A percentile compares a stretch with the other conserved stretches of the same genome.
phyloP scores from a whole-genome alignment of 441 rosid genomes.

The Syzygium malaccense region DNA sequence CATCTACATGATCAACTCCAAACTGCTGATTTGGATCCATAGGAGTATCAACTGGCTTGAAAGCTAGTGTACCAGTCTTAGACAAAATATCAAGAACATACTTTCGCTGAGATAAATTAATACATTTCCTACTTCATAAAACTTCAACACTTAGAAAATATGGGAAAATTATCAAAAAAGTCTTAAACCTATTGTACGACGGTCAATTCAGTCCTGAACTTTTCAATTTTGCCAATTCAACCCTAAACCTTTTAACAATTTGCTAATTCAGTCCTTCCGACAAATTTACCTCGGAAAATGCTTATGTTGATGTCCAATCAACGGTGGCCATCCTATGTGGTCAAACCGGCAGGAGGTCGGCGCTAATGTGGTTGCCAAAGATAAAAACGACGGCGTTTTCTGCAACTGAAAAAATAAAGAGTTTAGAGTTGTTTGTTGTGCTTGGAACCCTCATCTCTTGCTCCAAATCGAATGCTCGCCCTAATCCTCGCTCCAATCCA shows the following conservation, averaged over 20 bases:
- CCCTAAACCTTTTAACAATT: background rate
- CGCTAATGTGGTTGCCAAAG: fast-evolving
- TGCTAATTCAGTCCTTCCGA: fast-evolving
- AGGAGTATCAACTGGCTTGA: no score
- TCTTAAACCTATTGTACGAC: no score
- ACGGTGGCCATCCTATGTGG: fast-evolving
- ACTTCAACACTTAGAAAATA: no score
- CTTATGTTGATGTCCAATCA: fast-evolving
- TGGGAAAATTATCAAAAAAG: no score
- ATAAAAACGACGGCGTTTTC: background rate
- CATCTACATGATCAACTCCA: background rate
- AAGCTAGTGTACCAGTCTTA: background rate
- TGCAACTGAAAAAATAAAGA: background rate
- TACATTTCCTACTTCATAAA: no score
- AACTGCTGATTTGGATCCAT: background rate
- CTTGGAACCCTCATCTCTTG: no score
- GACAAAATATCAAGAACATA: no score
- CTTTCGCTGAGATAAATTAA: no score
- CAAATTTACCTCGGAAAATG: background rate
- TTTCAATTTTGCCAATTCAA: fast-evolving
- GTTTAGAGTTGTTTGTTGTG: background rate
- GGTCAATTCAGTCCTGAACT: background rate
- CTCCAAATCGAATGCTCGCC: background rate
- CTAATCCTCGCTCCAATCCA: background rate
- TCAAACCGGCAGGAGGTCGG: fast-evolving